Evolutionary conservation across 1,284 basidiomycete species (phyloP).

Genomic region (Cryptococcus floricola): DNA sequence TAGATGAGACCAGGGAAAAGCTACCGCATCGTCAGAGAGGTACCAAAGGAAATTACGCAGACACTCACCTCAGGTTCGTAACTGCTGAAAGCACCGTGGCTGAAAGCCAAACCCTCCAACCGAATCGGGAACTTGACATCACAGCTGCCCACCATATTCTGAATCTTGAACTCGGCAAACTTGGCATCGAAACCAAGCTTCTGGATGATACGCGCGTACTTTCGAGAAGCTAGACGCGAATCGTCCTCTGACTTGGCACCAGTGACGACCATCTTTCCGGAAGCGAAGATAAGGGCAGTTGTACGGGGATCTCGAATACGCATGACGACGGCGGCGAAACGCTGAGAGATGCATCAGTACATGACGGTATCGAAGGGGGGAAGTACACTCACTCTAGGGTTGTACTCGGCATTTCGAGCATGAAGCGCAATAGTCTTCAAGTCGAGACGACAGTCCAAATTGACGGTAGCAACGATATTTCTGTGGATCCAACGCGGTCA

Average conservation of each 20-base stretch:
- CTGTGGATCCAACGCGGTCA: conserved; percentile 36
- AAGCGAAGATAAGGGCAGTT: conserved; percentile 98
- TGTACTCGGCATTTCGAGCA: conserved; percentile 98
- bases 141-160: conserved; percentile 98
- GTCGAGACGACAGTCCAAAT: conserved; percentile 93
- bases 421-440: conserved; percentile 98
- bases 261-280: conserved; percentile 99
- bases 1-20: conserved; percentile 99
- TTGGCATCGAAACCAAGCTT: conserved; percentile 99
- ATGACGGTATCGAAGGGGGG: background rate
- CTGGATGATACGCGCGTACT: conserved; percentile 99
- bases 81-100: conserved; percentile 96
- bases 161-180: conserved; percentile 99
- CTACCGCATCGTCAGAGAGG: conserved; percentile 49
- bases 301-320: conserved; percentile 99
- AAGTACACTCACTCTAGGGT: conserved; percentile 86
- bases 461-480: conserved; percentile 99
- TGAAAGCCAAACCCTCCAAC: conserved; percentile 94
- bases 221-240: conserved; percentile 91
- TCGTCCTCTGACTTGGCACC: conserved; percentile 99
- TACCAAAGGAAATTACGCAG: background rate
- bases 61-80: conserved; percentile 88
- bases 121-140: conserved; percentile 99
- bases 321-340: conserved; percentile 99
- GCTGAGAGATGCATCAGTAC: conserved; percentile 59